Conservation (phyloP, 495 filamentous ascomycete species). For the Poronia punctata region DNA sequence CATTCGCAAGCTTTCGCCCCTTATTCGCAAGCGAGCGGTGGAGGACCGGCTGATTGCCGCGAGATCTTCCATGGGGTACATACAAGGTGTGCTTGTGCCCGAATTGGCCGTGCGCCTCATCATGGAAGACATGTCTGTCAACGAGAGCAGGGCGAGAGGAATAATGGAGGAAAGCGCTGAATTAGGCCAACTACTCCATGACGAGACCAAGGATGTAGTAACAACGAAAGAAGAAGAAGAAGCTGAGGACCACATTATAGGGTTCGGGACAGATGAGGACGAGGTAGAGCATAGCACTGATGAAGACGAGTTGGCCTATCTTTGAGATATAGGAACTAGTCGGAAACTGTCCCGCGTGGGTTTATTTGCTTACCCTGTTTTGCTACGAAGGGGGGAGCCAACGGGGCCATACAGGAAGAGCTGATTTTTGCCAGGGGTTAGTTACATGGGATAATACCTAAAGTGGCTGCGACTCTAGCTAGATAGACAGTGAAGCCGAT, state of each 20-base stretch:
- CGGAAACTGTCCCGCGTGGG: no score
- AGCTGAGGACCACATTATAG: slow-evolving; percentile 9
- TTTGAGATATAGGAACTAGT: no score
- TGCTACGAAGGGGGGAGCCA: no score
- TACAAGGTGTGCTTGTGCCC: slow-evolving; percentile 81
- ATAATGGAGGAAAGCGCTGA: slow-evolving; percentile 68
- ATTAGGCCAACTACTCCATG: slow-evolving; percentile 72
- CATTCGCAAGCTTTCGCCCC: slow-evolving; percentile 50
- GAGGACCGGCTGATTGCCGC: slow-evolving; percentile 63
- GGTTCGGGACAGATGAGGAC: no score
- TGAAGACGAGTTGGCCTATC: no score
- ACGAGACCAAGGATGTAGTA: slow-evolving; percentile 57
- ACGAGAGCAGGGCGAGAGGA: slow-evolving; percentile 54
- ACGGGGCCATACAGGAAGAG: no score
- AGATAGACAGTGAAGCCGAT: no score
- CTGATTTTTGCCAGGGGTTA: no score
- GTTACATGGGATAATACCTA: no score
- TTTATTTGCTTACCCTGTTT: no score
- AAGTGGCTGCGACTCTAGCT: no score
- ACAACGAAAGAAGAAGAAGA: slow-evolving; percentile 39
- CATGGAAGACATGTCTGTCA: slow-evolving; percentile 75
- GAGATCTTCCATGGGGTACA: slow-evolving; percentile 64
- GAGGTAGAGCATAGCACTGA: no score
- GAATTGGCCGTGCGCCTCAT: slow-evolving; percentile 73
- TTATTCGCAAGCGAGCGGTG: slow-evolving; percentile 56